Conservation (phyloP, 2,329 filamentous ascomycete species). For the Penicillium nordicum region DNA sequence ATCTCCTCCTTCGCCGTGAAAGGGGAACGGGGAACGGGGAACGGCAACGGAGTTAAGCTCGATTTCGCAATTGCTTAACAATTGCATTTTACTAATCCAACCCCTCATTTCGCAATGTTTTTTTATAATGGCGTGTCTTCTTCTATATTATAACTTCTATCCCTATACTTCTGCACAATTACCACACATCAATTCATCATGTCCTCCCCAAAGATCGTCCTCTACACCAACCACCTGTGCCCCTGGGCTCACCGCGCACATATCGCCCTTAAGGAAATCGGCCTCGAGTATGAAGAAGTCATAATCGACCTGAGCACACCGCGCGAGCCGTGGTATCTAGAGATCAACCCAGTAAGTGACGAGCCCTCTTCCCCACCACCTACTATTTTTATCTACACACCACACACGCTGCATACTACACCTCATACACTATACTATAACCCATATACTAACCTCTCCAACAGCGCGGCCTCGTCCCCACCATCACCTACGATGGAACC, state of each 20-base stretch:
- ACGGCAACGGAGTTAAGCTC: constrained; percentile 5
- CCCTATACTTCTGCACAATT: constrained; percentile 11
- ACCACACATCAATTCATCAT: constrained; percentile 16
- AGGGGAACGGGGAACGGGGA: background rate
- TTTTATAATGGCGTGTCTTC: constrained; percentile 14
- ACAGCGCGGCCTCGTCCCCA: constrained; percentile 68
- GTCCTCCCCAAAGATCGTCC: constrained; percentile 52
- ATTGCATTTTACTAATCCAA: constrained; percentile 25
- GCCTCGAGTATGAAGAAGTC: constrained; percentile 65
- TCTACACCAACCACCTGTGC: constrained; percentile 69
- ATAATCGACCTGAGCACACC: constrained; percentile 68
- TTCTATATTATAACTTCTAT: constrained; percentile 5
- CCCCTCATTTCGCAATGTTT: constrained; percentile 21
- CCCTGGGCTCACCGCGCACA: constrained; percentile 75
- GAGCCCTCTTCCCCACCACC: background rate
- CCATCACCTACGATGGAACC: constrained; percentile 64
- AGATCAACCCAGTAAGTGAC: constrained; percentile 63
- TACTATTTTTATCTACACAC: background rate
- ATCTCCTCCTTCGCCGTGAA: constrained; percentile 15
- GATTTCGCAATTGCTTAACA: constrained; percentile 17
- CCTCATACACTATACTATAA: background rate
- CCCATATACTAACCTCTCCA: constrained; percentile 1
- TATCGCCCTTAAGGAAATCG: constrained; percentile 65
- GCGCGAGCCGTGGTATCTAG: constrained; percentile 69
- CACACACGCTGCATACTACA: too few relatives aligned